These are phyloP conservation scores for Abrus pulchellus DNA, from an alignment of 306 rosid genomes.

Conservation along the genomic window DNA sequence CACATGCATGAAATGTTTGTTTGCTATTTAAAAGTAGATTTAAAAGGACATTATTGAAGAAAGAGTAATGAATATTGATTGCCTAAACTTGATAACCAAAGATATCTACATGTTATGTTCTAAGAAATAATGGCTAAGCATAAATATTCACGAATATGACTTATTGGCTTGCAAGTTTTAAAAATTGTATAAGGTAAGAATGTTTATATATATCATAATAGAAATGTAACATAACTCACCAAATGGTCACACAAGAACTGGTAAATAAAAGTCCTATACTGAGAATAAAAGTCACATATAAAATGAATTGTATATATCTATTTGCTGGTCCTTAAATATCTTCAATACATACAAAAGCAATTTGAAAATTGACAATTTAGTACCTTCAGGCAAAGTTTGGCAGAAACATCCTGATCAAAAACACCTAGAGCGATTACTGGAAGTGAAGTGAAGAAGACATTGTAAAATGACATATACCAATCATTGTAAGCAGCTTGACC, in stretches of 20 bases:
- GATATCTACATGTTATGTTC: not conserved
- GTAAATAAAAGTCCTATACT: not conserved
- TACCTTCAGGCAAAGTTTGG: constrained; percentile 85
- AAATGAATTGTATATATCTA: not conserved
- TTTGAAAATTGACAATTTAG: constrained; percentile 11
- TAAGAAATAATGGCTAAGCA: not conserved
- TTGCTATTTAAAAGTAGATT: not conserved
- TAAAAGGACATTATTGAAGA: not conserved
- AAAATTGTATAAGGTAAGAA: not conserved
- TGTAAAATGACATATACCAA: constrained; percentile 95
- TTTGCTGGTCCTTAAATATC: not conserved
- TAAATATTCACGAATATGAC: not conserved
- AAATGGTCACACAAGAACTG: not conserved
- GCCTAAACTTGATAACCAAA: not conserved
- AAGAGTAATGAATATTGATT: not conserved
- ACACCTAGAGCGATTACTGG: constrained; percentile 92
- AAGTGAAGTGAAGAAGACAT: constrained; percentile 93
- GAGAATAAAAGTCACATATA: not conserved
- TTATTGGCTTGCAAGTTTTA: not conserved
- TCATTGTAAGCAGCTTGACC: constrained; percentile 88
- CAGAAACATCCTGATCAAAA: constrained; percentile 94
- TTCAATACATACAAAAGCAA: not conserved
- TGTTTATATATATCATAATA: not conserved
- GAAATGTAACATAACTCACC: not conserved
- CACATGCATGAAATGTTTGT: not conserved